Conservation (phyloP, 2,329 filamentous ascomycete species). For the Talaromyces verruculosus region DNA sequence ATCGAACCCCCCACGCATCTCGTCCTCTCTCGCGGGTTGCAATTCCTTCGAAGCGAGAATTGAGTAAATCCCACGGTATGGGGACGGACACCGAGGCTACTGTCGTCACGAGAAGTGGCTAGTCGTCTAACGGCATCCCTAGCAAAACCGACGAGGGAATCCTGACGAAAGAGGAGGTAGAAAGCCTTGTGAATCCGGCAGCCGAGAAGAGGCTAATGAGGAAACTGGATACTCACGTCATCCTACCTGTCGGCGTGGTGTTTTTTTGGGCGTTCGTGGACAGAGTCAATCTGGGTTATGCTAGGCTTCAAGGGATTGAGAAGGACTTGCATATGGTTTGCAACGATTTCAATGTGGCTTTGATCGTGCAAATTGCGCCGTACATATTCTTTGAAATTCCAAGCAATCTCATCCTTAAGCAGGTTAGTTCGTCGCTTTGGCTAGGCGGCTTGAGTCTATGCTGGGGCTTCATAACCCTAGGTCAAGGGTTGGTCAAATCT, state of each 20-base stretch:
- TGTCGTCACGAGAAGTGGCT: slow-evolving; percentile 1
- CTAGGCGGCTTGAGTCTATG: slow-evolving; percentile 61
- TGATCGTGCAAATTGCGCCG: slow-evolving; percentile 37
- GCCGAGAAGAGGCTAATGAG: slow-evolving; percentile 3
- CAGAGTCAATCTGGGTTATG: slow-evolving; percentile 41
- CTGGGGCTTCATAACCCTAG: slow-evolving; percentile 64
- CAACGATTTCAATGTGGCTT: slow-evolving; percentile 68
- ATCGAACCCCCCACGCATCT: neutral
- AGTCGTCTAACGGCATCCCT: neutral
- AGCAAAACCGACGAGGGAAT: slow-evolving; percentile 6
- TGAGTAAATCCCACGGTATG: neutral
- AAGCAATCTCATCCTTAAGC: slow-evolving; percentile 65
- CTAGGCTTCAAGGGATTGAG: slow-evolving; percentile 64
- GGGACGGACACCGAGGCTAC: neutral
- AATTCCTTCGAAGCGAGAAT: slow-evolving; percentile 5
- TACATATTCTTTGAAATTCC: neutral
- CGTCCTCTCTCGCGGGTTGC: neutral
- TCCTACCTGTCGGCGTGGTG: slow-evolving; percentile 7
- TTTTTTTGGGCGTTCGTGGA: slow-evolving; percentile 15
- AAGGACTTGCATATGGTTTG: slow-evolving; percentile 59
- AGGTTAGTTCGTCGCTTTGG: slow-evolving; percentile 70
- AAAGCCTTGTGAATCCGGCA: slow-evolving; percentile 1
- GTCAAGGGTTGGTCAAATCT: slow-evolving; percentile 64
- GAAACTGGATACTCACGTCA: slow-evolving; percentile 11
- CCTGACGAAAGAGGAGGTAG: slow-evolving; percentile 7